Evolutionary conservation across 2,329 filamentous ascomycete genomes (phyloP), one percentile per base, ranked within the genome.

Genomic region (Xylariaceae sp.): DNA sequence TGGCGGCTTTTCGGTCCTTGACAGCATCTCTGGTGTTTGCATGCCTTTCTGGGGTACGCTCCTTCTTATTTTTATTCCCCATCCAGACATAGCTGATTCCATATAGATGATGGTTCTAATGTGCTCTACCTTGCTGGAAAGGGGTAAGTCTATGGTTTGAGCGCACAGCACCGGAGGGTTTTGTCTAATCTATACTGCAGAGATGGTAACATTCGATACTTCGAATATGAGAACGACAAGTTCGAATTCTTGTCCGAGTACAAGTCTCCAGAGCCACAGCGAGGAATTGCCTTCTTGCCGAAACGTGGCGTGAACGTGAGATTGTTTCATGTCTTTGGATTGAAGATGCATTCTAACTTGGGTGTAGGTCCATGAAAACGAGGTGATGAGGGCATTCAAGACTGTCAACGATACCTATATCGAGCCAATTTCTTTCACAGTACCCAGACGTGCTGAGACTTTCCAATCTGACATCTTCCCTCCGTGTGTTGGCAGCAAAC

Each of bases 201-300:
- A 72, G 94, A 99, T 69, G 94, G 94, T 66, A 99, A 99, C 74
- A 99, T 99, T 68, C 92, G 94, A 59, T 99, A 99, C 80, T 99
- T 89, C 71, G 94, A 99, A 74, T 96, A 95, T 67, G 89, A 95
- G 69, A 96, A 97, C 74, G 93, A 97, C 79, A 97, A 97, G 73
- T 97, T 99, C 69, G 93, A 99, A 73, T 96, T 89, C 73, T 77
- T 99, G 49, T 95, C 91, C 58, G 93, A 97, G 71, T 94, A 97
- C 81, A 96, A 97, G 75, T 97, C 94, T n/a, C 77, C 80, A 38
- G 94, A 99, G 60, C 93, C 94, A 31, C 94, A 99, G 75, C 85
- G 94, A 68, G 94, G 94, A 63, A 81, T 99, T 63, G 94, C 90
- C 33, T 97, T 99, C 72, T 74, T 97, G 68, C 94, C 94, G 48